A percentile compares a stretch with the other conserved stretches of the same genome.
These are phyloP conservation scores for Isoetes engelmannii DNA, from an alignment of 83 land plant genomes.

Conservation along the genomic window DNA sequence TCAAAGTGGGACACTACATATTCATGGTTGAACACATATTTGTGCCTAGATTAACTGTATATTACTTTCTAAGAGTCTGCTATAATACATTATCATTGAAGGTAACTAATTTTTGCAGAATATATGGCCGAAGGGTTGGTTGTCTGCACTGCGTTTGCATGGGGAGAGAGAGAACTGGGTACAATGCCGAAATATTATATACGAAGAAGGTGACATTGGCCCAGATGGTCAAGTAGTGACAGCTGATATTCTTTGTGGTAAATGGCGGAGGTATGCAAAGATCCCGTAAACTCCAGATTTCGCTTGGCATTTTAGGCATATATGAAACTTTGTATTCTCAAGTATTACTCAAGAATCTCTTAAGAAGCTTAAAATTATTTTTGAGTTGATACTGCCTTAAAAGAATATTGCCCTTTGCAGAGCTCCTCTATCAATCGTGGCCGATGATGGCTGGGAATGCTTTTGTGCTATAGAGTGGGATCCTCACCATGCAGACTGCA, in stretches of 20 bases:
- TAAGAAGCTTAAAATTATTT: not conserved
- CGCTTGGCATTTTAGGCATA: too few species aligned
- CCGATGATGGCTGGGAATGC: slow-evolving; percentile 22
- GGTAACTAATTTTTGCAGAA: slow-evolving; percentile 6
- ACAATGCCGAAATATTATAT: slow-evolving; percentile 24
- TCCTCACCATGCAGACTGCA: slow-evolving; percentile 28
- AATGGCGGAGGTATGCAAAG: slow-evolving; percentile 31
- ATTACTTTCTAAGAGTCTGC: not conserved
- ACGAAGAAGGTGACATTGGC: slow-evolving; percentile 19
- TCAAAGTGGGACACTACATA: not conserved
- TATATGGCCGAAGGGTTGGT: slow-evolving; percentile 23
- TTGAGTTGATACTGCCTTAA: not conserved
- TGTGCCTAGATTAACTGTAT: not conserved
- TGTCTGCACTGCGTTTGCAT: slow-evolving; percentile 12
- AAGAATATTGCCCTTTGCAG: slow-evolving; percentile 4
- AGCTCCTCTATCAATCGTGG: slow-evolving; percentile 14
- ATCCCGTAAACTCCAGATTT: too few species aligned
- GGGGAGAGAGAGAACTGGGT: slow-evolving; percentile 24
- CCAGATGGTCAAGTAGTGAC: slow-evolving; percentile 24
- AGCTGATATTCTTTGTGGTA: slow-evolving; percentile 25
- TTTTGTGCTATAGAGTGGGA: slow-evolving; percentile 23
- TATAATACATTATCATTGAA: not conserved
- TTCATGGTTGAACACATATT: not conserved
- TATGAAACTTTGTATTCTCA: not conserved
- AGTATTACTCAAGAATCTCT: not conserved